Evolutionary conservation across 805 yeast species (phyloP).

Genomic region (Scheffersomyces ergatensis): DNA sequence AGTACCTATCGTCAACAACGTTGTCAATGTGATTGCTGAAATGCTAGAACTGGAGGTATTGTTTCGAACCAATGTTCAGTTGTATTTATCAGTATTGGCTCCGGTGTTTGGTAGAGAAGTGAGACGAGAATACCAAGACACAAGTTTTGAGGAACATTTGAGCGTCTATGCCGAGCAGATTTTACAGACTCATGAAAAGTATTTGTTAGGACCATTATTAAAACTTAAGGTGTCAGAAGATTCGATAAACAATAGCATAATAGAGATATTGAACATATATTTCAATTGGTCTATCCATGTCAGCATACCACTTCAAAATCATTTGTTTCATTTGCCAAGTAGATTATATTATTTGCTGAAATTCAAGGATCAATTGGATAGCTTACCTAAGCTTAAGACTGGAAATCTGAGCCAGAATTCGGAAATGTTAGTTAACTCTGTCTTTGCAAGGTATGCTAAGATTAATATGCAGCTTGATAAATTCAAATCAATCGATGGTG

Average conservation of each 20-base stretch:
- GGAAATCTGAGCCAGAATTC: slow-evolving; percentile 63
- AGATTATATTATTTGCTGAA: background rate
- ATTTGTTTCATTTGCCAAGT: background rate
- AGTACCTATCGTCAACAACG: background rate
- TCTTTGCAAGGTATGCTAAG: slow-evolving; percentile 44
- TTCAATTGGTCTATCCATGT: background rate
- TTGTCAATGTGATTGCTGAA: background rate
- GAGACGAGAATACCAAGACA: slow-evolving; percentile 23
- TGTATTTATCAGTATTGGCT: background rate
- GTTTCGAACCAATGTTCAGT: background rate
- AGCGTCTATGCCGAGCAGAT: slow-evolving; percentile 56
- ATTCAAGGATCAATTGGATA: slow-evolving; percentile 29
- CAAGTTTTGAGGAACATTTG: slow-evolving; percentile 54
- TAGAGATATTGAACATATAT: background rate
- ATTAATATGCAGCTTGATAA: background rate
- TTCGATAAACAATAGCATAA: background rate
- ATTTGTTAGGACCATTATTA: slow-evolving; percentile 57
- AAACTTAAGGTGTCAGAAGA: slow-evolving; percentile 24
- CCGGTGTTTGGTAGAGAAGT: slow-evolving; percentile 3
- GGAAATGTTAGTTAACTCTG: slow-evolving; percentile 54
- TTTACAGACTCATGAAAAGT: slow-evolving; percentile 51
- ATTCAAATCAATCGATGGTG: background rate
- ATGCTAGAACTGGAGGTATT: background rate
- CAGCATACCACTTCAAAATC: background rate
- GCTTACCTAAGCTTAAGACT: slow-evolving; percentile 47